Evolutionary conservation across 345 rosid species (phyloP).

Genomic region (Erysimum cheiranthoides): DNA sequence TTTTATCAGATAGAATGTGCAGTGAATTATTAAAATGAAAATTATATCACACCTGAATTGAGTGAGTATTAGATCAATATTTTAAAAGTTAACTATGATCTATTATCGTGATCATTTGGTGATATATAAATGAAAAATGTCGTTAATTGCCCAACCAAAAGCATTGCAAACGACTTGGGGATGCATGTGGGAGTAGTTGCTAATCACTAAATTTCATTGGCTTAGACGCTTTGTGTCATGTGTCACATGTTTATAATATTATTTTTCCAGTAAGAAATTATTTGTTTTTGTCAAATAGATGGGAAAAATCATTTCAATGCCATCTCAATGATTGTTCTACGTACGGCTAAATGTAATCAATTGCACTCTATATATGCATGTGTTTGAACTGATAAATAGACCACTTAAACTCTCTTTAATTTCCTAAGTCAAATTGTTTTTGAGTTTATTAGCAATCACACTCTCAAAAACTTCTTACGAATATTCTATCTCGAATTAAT

Average conservation of each 20-base stretch:
- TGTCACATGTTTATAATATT: constrained; percentile 40
- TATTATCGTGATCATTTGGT: constrained; percentile 1
- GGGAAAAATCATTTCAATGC: constrained; percentile 26
- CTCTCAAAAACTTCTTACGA: neutral
- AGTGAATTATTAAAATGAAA: neutral
- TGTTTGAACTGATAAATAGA: constrained; percentile 2
- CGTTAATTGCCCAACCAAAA: constrained; percentile 38
- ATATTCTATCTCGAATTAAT: too few species aligned
- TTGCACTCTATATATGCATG: neutral
- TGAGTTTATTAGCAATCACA: neutral
- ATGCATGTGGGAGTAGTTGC: constrained; percentile 44
- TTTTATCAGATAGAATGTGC: neutral
- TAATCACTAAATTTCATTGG: constrained; percentile 30
- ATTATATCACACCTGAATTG: neutral
- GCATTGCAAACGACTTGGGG: constrained; percentile 27
- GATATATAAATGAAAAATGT: constrained; percentile 30
- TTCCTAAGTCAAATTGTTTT: neutral
- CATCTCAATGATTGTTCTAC: constrained; percentile 39
- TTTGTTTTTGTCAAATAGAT: constrained; percentile 32
- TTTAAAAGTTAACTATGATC: neutral
- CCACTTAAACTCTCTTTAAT: neutral
- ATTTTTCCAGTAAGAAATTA: constrained; percentile 7
- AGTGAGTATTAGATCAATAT: neutral
- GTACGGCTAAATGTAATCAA: constrained; percentile 26
- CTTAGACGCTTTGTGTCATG: constrained; percentile 36